Percentiles rank a stretch among this genome's conserved stretches.
Conservation (phyloP, 2,329 filamentous ascomycete genomes). For the Leptographium lundbergii region DNA sequence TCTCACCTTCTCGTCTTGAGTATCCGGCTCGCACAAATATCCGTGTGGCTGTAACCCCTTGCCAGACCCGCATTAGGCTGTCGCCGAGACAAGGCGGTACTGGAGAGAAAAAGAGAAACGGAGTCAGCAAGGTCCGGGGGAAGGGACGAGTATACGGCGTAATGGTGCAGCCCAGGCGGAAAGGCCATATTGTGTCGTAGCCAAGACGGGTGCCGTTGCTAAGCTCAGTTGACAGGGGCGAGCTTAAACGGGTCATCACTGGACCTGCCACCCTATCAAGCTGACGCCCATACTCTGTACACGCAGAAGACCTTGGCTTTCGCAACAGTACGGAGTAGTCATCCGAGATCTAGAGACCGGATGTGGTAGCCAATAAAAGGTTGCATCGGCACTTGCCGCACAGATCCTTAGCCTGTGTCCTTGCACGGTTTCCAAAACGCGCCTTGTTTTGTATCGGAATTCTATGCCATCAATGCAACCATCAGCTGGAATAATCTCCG, state of each 20-base stretch:
- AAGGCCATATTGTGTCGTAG: background rate
- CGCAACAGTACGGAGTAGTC: background rate
- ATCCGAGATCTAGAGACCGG: background rate
- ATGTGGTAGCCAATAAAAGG: background rate
- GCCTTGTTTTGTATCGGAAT: conserved; percentile 9
- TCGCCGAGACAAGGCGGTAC: background rate
- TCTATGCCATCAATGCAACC: conserved; percentile 6
- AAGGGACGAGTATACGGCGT: no score
- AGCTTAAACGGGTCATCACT: background rate
- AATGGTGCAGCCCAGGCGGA: no score
- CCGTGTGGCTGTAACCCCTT: background rate
- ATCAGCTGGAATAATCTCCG: background rate
- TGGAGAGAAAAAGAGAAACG: background rate
- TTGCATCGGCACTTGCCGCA: conserved; percentile 1
- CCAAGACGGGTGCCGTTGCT: background rate
- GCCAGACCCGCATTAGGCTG: background rate
- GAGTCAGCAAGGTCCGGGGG: background rate
- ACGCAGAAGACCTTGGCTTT: background rate
- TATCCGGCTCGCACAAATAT: background rate
- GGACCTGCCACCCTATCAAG: background rate
- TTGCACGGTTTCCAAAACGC: conserved; percentile 5
- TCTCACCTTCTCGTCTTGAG: background rate
- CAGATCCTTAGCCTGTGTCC: conserved; percentile 5
- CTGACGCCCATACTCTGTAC: background rate
- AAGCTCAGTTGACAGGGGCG: background rate